Evolutionary conservation across 495 filamentous ascomycete genomes (phyloP), one percentile per base, ranked within the genome.

Genomic region (Hypoxylon rickii): DNA sequence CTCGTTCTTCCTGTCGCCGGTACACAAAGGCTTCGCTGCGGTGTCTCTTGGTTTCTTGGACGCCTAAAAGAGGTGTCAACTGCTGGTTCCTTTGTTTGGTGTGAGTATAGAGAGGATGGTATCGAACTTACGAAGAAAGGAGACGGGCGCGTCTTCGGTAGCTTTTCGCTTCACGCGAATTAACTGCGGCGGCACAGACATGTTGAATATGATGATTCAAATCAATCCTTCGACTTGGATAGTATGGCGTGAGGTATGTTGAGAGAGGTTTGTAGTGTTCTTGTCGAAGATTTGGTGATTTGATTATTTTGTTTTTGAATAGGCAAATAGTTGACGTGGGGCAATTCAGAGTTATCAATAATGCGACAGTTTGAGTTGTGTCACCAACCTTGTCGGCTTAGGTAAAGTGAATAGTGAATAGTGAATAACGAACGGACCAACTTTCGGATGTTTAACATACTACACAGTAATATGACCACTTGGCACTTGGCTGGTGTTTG

Each of bases 141-240:
- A 75, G 40, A 82, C 73, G 11, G 79, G 77, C 4, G 63, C 63
- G 12, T 82, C 80, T 20, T 81, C 79, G 8, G 64, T 72, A 19
- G 71, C 73, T 66, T 81, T 83, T 60, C 80, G 75, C 74, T 83
- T 83, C 46, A 83, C 72, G 20, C 73, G 73, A 67, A 83, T 78
- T 8, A 71, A 66, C 38, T 73, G 65, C 7, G 80, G 80, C 7
- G 80, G 79, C n/a, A 77, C 58, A 47, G 77, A 76, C 77, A 80
- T 79, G 47, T 29, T 41, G 19, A 43, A 32, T 17, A 38, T 15
- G 3, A n/a, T 21, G n/a, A 31, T 42, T 46, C 1, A 29, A 29
- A 16, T n/a, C n/a, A n/a, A n/a, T n/a, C n/a, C n/a, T n/a, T n/a
- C n/a, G n/a, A n/a, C n/a, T 2, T 38, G 1, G 2, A 10, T 38